Conservation (phyloP, 352 stramenopile genomes). For the Globisporangium uncinulatum region DNA sequence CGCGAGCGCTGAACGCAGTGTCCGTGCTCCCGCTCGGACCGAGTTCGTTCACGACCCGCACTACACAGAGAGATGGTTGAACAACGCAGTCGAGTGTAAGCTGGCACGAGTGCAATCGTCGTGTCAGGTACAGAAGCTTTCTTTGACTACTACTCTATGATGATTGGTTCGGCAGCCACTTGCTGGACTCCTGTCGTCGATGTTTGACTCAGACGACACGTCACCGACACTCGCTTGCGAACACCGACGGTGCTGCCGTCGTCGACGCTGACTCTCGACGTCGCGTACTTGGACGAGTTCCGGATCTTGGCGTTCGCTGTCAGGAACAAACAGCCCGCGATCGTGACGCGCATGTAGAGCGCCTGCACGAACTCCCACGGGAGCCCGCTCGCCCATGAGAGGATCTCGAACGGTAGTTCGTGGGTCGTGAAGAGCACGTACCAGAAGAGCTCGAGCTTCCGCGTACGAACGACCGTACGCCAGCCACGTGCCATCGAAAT, state of each 20-base stretch:
- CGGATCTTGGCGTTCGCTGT: slow-evolving; percentile 8
- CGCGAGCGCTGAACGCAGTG: too few species aligned
- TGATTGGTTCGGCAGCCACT: too few species aligned
- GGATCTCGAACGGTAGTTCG: slow-evolving; percentile 28
- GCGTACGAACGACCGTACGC: slow-evolving; percentile 1
- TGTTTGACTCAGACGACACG: not conserved
- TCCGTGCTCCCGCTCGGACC: too few species aligned
- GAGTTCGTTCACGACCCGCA: too few species aligned
- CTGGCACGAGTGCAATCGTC: too few species aligned
- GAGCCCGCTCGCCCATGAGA: slow-evolving; percentile 14
- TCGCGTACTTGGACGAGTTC: slow-evolving; percentile 4
- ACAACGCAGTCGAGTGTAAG: too few species aligned
- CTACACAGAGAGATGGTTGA: too few species aligned
- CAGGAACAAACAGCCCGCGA: slow-evolving; percentile 24
- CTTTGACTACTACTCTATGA: too few species aligned
- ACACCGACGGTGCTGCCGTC: not conserved
- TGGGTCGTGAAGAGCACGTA: slow-evolving; percentile 30
- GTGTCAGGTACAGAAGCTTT: too few species aligned
- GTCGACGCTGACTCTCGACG: slow-evolving; percentile 1
- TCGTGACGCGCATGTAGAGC: slow-evolving; percentile 31
- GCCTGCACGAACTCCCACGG: slow-evolving; percentile 35
- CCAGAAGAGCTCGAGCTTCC: slow-evolving; percentile 18
- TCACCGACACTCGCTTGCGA: not conserved
- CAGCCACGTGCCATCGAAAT: slow-evolving; percentile 19
- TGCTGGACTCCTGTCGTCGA: too few species aligned